Evolutionary conservation across 2,329 filamentous ascomycete genomes (phyloP), one percentile per base, ranked within the genome.

Genomic region (Xylaria sp.): DNA sequence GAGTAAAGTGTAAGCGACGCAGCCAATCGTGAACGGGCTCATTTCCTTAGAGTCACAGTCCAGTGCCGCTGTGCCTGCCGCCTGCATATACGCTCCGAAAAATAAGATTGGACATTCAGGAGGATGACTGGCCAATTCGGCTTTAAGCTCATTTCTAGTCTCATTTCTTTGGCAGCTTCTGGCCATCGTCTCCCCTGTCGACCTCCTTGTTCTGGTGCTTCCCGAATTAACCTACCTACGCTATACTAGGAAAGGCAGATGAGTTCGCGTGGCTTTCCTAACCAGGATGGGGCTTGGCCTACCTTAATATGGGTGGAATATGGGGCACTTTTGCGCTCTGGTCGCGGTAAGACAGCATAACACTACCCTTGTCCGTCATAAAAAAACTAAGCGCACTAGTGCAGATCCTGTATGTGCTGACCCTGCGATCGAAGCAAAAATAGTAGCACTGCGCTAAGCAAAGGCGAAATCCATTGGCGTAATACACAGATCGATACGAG

Each of bases 401-500:
- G 42, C 14, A 61, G 54, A 59, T 68, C 51, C 65, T 67, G 34
- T 51, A 32, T 30, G 12, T 58, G 61, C 50, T 64, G 55, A 62
- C 59, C 53, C 39, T 51, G 50, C 59, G 24, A 32, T 19, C 39
- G 7, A 42, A 19, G 27, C 60, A 68, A 68, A 68, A 68, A 68
- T 68, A 68, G 65, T 30, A 68, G 65, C 65, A 64, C n/a, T 24
- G 5, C n/a, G 21, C 36, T 36, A 42, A 36, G 21, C 6, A 3
- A 19, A 54, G 8, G 48, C n/a, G 2, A 21, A 21, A 19, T 11
- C 30, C 51, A 19, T 30, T 32, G 14, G 51, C 30, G 50, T 47
- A 62, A 21, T 30, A 55, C 36, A 59, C 47, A 59, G 61, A 67
- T 63, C 59, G 50, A 69, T 64, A 65, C 65, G 67, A 70, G 61